These are phyloP conservation scores for Umbelopsis isabellina DNA, from an alignment of 192 early-diverging fungal genomes.

Conservation along the genomic window DNA sequence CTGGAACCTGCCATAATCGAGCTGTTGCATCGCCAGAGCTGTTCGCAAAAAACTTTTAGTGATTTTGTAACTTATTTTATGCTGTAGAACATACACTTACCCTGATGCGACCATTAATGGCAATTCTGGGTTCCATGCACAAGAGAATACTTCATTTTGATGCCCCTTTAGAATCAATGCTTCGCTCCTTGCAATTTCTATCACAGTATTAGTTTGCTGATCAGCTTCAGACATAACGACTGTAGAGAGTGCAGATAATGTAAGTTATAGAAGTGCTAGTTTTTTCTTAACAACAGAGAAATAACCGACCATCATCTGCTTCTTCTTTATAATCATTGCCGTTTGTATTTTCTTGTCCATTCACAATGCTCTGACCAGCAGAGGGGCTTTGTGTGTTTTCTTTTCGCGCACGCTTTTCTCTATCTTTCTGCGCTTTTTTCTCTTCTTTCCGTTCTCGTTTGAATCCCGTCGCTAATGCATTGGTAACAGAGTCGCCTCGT, in stretches of 20 bases:
- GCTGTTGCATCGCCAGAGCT: conserved; percentile 84
- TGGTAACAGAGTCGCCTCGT: conserved; percentile 33
- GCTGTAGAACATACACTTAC: conserved; percentile 42
- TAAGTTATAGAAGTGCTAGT: too few species aligned
- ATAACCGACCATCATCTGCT: conserved; percentile 6
- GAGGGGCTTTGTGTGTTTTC: conserved; percentile 30
- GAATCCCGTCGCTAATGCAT: not conserved
- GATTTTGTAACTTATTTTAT: not conserved
- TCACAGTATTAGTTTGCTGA: conserved; percentile 6
- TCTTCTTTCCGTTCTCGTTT: conserved; percentile 54
- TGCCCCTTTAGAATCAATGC: conserved; percentile 60
- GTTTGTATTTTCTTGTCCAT: conserved; percentile 15
- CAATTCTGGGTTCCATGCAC: conserved; percentile 79
- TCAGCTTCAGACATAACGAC: conserved; percentile 16
- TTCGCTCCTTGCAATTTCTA: conserved; percentile 13
- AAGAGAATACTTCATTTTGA: conserved; percentile 71
- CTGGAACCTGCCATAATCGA: conserved; percentile 83
- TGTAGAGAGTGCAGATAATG: not conserved
- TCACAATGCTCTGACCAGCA: conserved; percentile 23
- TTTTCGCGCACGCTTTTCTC: conserved; percentile 51
- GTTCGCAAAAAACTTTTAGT: not conserved
- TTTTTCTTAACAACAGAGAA: too few species aligned
- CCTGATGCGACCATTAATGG: conserved; percentile 77
- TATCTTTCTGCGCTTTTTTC: conserved; percentile 51
- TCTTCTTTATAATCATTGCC: conserved; percentile 15